Conservation (phyloP, 1,284 basidiomycete genomes). For the Tilletia horrida region DNA sequence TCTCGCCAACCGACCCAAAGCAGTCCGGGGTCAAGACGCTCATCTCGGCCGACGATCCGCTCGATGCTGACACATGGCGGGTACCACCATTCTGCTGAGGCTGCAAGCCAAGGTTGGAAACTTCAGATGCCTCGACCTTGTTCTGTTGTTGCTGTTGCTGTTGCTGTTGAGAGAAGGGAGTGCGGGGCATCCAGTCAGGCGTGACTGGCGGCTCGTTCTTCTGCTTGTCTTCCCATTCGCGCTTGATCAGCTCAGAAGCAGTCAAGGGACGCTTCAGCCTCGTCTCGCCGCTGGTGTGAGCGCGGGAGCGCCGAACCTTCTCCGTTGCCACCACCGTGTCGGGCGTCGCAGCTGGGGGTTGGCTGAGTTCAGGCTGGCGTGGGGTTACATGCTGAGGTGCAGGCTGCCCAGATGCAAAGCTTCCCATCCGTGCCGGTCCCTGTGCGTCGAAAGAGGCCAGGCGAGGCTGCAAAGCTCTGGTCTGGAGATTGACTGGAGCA, state of each 20-base stretch:
- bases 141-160: not conserved
- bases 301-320: not conserved
- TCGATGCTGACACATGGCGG: not conserved
- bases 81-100: not conserved
- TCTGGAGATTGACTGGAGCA: too few species aligned
- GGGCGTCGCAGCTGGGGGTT: not conserved
- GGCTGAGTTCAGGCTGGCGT: not conserved
- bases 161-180: too few species aligned
- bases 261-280: constrained; percentile 9
- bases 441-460: too few species aligned
- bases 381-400: not conserved
- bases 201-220: too few species aligned
- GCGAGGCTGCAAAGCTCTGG: too few species aligned
- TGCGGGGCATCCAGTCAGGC: too few species aligned
- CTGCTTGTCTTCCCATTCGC: constrained; percentile 9
- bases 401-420: not conserved
- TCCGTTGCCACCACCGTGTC: not conserved
- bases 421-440: too few species aligned
- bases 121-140: not conserved
- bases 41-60: not conserved
- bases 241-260: constrained; percentile 15
- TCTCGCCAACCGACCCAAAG: not conserved
- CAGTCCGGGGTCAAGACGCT: not conserved
- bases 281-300: constrained; percentile 12
- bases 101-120: too few species aligned